Base-by-base conservation (phyloP, 164 flowering plant species). In the Chimonanthus salicifolius region DNA sequence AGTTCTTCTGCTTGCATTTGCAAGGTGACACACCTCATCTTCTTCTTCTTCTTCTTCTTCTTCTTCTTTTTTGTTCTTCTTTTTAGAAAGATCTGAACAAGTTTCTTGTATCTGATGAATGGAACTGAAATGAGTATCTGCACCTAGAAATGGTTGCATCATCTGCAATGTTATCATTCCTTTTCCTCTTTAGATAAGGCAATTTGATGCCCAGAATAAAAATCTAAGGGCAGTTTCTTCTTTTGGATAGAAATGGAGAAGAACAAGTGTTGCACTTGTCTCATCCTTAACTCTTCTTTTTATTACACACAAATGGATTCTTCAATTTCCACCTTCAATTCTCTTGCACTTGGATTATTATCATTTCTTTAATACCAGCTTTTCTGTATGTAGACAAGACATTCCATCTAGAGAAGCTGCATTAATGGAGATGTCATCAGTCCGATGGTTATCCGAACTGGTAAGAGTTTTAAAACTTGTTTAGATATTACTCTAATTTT, bases 351-450 rank as follows among this genome's bases (percentile, higher is more conserved):
- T 54, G 11, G 16, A 54, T 10, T 54, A 11, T 11, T 4, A 54
- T 2, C 60, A 54, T 54, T 11, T 11, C 16, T n/a, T 45, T 49
- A n/a, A 13, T 13, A 43, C 11, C 69, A 72, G 75, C 48, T 65
- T 18, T 44, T 44, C 43, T 62, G 66, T n/a, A 72, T 47, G 21
- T 49, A 5, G 33, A 13, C 54, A 6, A 68, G 21, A 9, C 50
- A 68, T 44, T 3, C 16, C 16, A 13, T 15, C 16, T 8, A 5
- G 18, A 21, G 7, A 21, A 18, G 58, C 60, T 67, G 47, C 50
- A 62, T 67, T 18, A 73, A 85, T 87, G 90, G 88, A 85, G 77
- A 71, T 74, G 75, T 82, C 87, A 3, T 73, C 85, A 6, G 68
- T 62, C 3, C 79, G 77, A 71, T 84, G 87, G 78, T 66, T 81